These are phyloP conservation scores for Ascochyta viciae-villosae DNA, from an alignment of 2,329 filamentous ascomycete genomes.

Conservation along the genomic window DNA sequence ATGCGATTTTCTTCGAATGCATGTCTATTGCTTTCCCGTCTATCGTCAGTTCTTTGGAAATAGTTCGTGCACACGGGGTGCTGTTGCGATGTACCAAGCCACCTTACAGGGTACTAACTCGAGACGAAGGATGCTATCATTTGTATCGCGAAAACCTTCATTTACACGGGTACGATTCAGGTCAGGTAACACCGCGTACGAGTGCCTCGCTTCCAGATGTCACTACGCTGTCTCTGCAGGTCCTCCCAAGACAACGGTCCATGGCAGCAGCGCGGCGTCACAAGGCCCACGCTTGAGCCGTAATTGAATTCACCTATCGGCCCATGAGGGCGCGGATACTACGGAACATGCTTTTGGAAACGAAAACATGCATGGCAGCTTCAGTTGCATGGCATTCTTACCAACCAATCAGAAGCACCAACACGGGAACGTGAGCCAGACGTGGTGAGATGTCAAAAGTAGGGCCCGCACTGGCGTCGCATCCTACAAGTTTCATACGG, in stretches of 20 bases:
- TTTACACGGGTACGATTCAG: not conserved
- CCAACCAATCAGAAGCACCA: constrained; percentile 25
- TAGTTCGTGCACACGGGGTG: not conserved
- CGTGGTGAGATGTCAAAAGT: constrained; percentile 21
- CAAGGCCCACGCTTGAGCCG: constrained; percentile 1
- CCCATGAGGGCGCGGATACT: constrained; percentile 1
- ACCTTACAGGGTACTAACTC: not conserved
- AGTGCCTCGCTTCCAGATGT: not conserved
- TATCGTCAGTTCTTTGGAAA: no score
- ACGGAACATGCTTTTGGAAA: constrained; percentile 19
- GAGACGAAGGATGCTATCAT: no score
- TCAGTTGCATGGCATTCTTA: constrained; percentile 8
- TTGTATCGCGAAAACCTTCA: not conserved
- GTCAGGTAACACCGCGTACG: not conserved
- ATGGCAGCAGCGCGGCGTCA: constrained; percentile 23
- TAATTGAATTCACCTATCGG: constrained; percentile 3
- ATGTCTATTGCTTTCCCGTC: not conserved
- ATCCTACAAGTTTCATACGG: constrained; percentile 14
- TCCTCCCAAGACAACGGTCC: constrained; percentile 23
- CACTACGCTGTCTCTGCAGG: not conserved
- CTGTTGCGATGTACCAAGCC: not conserved
- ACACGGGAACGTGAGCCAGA: constrained; percentile 29
- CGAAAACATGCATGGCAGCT: constrained; percentile 15
- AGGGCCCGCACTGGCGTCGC: constrained; percentile 23
- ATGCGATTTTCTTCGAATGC: not conserved